Conservation (phyloP, 106 monocot species). For the Dendrobium officinale region DNA sequence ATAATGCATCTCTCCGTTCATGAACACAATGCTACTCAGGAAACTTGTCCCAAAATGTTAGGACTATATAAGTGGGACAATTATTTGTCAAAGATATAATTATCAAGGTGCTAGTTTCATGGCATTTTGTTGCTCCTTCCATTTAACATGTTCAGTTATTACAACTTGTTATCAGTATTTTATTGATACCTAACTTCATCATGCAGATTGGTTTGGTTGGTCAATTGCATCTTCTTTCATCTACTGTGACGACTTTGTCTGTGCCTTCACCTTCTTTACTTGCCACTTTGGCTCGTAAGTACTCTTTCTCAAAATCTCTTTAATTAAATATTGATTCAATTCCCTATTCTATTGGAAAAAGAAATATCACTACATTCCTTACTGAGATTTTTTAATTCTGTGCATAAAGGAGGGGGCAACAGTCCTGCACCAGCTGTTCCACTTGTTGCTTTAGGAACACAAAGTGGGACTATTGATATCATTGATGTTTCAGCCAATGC, state of each 20-base stretch:
- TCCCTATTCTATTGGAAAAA: neutral
- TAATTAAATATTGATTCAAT: neutral
- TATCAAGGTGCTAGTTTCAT: neutral
- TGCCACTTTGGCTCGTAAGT: slow-evolving; percentile 91
- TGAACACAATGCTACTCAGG: neutral
- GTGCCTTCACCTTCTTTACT: slow-evolving; percentile 94
- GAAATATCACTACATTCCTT: slow-evolving; percentile 4
- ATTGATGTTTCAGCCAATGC: slow-evolving; percentile 94
- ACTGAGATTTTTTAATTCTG: slow-evolving; percentile 7
- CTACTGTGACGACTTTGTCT: slow-evolving; percentile 83
- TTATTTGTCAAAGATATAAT: neutral
- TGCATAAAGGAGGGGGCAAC: slow-evolving; percentile 82
- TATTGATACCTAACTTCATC: slow-evolving; percentile 8
- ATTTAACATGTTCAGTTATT: neutral
- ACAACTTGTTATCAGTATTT: neutral
- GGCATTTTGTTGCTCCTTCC: neutral
- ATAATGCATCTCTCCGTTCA: neutral
- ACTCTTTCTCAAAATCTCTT: slow-evolving; percentile 13
- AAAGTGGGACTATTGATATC: slow-evolving; percentile 82
- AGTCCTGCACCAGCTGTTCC: slow-evolving; percentile 93
- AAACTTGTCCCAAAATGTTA: neutral
- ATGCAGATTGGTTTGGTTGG: slow-evolving; percentile 89
- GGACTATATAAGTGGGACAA: neutral
- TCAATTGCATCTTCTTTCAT: slow-evolving; percentile 97
- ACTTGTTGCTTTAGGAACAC: slow-evolving; percentile 96